A percentile compares a stretch with the other conserved stretches of the same genome.
Evolutionary conservation across 208 protist genomes (phyloP).

Genomic region (Crithidia expoeki): DNA sequence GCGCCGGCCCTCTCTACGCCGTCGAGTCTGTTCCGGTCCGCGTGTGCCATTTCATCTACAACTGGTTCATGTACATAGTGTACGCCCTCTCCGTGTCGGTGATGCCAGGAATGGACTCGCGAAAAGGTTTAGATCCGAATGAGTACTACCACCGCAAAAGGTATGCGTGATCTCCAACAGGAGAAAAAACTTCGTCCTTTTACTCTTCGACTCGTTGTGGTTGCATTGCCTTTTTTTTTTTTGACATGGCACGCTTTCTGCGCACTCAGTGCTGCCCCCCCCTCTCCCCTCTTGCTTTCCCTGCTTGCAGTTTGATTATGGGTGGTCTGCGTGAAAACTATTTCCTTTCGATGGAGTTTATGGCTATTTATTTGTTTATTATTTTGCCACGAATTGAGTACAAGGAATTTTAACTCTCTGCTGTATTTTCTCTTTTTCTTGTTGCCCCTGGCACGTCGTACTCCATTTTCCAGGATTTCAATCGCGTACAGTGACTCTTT

Average conservation of each 20-base stretch:
- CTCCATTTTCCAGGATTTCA: no score
- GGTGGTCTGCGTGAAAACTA: no score
- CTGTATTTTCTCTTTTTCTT: no score
- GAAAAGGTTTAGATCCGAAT: constrained; percentile 13
- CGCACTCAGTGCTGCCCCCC: background rate
- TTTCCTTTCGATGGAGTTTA: no score
- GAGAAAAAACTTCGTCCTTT: background rate
- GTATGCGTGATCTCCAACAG: constrained; percentile 22
- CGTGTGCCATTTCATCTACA: constrained; percentile 49
- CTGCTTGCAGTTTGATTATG: background rate
- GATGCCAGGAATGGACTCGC: constrained; percentile 13
- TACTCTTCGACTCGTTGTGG: background rate
- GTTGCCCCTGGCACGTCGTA: no score
- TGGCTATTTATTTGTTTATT: no score
- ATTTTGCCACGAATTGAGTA: no score
- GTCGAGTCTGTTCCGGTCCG: constrained; percentile 26
- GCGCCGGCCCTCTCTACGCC: background rate
- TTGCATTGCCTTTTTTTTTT: background rate
- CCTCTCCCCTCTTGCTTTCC: background rate
- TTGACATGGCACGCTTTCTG: background rate
- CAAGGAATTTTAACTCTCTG: no score
- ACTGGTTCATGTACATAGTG: constrained; percentile 48
- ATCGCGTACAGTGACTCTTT: no score
- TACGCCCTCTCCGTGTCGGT: constrained; percentile 34
- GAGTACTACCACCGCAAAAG: constrained; percentile 42